Percentiles rank a stretch among this genome's conserved stretches.
phyloP scores from a whole-genome alignment of 768 basidiomycete genomes.

The Mycena filopes region DNA sequence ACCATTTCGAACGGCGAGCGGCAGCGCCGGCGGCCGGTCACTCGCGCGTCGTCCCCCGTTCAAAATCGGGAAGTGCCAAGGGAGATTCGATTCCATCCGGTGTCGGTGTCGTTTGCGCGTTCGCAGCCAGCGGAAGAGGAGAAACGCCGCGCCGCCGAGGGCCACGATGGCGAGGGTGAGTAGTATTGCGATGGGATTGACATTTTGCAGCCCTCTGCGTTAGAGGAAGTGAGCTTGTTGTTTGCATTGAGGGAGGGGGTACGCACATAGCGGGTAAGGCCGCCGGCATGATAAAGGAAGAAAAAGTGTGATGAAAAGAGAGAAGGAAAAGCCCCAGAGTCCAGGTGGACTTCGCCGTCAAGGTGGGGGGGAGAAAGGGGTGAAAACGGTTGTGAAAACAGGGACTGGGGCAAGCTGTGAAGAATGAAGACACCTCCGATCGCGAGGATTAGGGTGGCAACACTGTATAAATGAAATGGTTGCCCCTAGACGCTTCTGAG shows the following conservation, averaged over 20 bases:
- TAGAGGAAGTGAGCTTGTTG: no score
- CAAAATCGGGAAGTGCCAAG: slow-evolving; percentile 12
- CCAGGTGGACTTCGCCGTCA: background rate
- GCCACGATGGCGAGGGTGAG: background rate
- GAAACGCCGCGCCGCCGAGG: background rate
- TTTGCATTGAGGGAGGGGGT: no score
- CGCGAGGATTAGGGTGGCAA: no score
- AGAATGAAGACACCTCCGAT: background rate
- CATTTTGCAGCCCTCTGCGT: slow-evolving; percentile 4
- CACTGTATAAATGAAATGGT: no score
- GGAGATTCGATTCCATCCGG: background rate
- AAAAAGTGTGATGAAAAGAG: background rate
- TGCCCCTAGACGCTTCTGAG: no score
- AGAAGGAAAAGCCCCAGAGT: background rate
- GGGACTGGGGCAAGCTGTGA: background rate
- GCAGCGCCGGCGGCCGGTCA: background rate
- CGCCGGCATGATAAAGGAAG: slow-evolving; percentile 13
- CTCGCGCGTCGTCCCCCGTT: background rate
- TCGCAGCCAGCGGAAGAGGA: background rate
- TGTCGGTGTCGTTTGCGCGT: slow-evolving; percentile 5
- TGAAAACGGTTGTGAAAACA: background rate
- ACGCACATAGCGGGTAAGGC: slow-evolving; percentile 6
- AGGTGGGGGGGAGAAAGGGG: background rate
- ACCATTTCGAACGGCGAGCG: background rate
- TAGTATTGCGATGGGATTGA: background rate